Conservation (phyloP, 2,329 filamentous ascomycete genomes). For the Colletotrichum sp. region DNA sequence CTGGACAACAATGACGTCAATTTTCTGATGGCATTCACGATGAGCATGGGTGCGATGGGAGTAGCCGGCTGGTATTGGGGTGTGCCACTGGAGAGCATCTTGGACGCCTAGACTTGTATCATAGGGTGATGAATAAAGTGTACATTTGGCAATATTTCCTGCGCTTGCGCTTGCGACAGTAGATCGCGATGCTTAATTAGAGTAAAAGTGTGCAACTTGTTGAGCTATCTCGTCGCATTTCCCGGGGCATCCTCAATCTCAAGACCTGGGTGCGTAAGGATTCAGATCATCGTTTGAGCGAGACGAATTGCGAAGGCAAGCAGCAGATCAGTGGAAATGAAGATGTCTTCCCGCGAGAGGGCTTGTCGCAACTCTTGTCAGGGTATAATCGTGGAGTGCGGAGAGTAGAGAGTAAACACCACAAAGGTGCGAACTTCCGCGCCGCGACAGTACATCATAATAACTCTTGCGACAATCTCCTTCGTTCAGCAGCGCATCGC, state of each 20-base stretch:
- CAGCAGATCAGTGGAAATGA: background rate
- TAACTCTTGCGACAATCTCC: background rate
- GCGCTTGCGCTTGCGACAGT: background rate
- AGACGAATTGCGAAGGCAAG: background rate
- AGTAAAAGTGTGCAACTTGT: background rate
- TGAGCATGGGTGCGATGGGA: conserved; percentile 81
- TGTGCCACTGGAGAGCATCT: conserved; percentile 52
- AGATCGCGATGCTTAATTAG: background rate
- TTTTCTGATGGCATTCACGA: conserved; percentile 82
- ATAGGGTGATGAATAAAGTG: background rate
- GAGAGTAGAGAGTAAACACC: background rate
- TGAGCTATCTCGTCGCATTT: background rate
- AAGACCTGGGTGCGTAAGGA: background rate
- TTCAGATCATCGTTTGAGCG: background rate
- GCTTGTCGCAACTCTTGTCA: background rate
- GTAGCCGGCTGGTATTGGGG: conserved; percentile 67
- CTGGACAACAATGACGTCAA: conserved; percentile 98
- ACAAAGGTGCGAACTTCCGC: background rate
- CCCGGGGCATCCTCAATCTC: background rate
- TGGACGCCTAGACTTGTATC: conserved; percentile 6
- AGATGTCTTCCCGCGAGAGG: background rate
- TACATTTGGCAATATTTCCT: background rate
- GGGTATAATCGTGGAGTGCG: rapidly evolving
- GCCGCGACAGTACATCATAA: background rate
- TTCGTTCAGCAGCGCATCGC: background rate